Evolutionary conservation across 2,329 filamentous ascomycete genomes (phyloP), one percentile per base, ranked within the genome.

Genomic region (Orbilia quercus): DNA sequence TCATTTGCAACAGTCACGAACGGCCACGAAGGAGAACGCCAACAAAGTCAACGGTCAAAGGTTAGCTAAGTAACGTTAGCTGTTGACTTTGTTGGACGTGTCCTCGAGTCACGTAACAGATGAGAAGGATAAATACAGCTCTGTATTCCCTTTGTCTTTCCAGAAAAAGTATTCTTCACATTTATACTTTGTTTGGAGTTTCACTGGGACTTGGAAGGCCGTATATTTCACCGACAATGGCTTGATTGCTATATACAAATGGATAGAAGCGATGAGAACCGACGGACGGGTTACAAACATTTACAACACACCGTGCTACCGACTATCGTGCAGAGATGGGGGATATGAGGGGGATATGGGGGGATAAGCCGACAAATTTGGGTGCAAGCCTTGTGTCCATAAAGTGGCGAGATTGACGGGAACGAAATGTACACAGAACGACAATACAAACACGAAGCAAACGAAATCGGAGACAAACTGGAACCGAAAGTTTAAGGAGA

Each of bases 41-140:
- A 67, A 45, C 25, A 31, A 31, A 31, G 28, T 31, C 28, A 31
- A 31, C 4, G 9, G 28, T 31, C 9, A 9, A 9, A 4, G 4
- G 28, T 31, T 9, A 4, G 28, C 9, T 31, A 31, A 9, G 9
- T 31, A 9, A 4, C 28, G 28, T 31, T n/a, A n/a, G n/a, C n/a
- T n/a, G n/a, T n/a, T n/a, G 34, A 57, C 11, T 12, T n/a, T 14
- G 44, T 44, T 40, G 12, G 36, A 59, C 42, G 51, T 18, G 51
- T n/a, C 31, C 34, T 45, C 18, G 55, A 60, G 64, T 62, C 53
- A 62, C 38, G 65, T 40, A 48, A 40, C 36, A 20, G n/a, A 20
- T 7, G 18, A 7, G 51, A 64, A 66, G 69, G 69, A 73, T 73
- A 73, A 73, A 73, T 73, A 73, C 69, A 73, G 69, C 40, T 64